Conservation (phyloP, 2,329 filamentous ascomycete species). For the Cryphonectria japonica region DNA sequence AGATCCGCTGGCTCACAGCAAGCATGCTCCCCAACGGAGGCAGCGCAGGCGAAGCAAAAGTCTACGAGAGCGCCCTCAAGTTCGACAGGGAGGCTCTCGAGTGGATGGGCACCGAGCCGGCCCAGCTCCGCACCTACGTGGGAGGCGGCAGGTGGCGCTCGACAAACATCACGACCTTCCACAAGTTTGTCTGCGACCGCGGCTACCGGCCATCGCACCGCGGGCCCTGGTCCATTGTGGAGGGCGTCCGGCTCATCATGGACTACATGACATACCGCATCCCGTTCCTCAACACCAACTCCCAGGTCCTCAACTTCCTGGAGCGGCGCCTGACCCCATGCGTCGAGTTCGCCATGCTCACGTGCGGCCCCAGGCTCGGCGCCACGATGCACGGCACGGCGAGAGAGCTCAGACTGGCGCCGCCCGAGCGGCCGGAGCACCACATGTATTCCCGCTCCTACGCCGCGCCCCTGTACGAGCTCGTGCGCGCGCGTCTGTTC, state of each 20-base stretch:
- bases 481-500: not conserved
- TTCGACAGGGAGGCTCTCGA: not conserved
- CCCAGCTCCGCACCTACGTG: slow-evolving; percentile 5
- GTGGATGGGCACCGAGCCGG: not conserved
- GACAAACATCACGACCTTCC: not conserved
- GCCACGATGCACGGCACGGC: not conserved
- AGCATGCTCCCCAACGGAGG: not conserved
- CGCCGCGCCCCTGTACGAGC: slow-evolving; percentile 3
- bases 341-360: not conserved
- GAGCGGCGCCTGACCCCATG: slow-evolving; percentile 1
- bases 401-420: not conserved
- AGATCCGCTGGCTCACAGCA: not conserved
- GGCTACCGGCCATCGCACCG: not conserved
- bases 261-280: not conserved
- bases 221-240: not conserved
- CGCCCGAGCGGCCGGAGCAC: not conserved
- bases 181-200: not conserved
- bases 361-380: not conserved
- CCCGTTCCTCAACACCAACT: slow-evolving; percentile 2
- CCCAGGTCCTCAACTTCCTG: not conserved
- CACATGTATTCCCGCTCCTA: not conserved
- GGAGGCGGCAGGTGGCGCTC: not conserved
- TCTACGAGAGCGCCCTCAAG: not conserved
- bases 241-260: not conserved
- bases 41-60: not conserved